Evolutionary conservation across 106 monocot genomes (phyloP).

Genomic region (Xerophyta viscosa): DNA sequence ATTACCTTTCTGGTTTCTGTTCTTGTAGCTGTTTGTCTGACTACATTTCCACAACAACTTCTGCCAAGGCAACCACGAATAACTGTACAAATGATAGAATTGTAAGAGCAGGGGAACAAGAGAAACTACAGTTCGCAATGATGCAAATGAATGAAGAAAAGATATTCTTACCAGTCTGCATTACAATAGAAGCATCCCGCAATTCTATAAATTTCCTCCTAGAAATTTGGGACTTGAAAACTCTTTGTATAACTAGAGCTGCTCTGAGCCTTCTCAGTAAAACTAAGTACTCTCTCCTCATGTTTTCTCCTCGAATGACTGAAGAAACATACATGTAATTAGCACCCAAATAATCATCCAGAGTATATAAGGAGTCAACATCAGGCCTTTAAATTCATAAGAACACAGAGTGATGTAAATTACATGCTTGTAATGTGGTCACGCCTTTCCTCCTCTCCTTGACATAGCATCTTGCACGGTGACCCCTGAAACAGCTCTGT

Average conservation of each 20-base stretch:
- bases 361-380: too few species aligned
- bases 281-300: conserved; percentile 31
- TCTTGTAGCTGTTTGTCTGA: conserved; percentile 9
- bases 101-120: too few species aligned
- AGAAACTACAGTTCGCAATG: too few species aligned
- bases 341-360: too few species aligned
- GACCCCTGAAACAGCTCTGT: conserved; percentile 91
- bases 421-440: conserved; percentile 85
- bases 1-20: not conserved
- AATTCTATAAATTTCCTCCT: conserved; percentile 49
- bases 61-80: conserved; percentile 80
- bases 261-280: conserved; percentile 48
- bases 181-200: conserved; percentile 49
- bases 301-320: conserved; percentile 75
- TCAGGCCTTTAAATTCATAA: too few species aligned
- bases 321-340: too few species aligned
- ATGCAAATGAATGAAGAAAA: too few species aligned
- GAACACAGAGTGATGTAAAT: not conserved
- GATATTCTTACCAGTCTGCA: conserved; percentile 72
- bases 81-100: conserved; percentile 18
- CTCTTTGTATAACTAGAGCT: conserved; percentile 56
- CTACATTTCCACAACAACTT: conserved; percentile 53
- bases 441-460: conserved; percentile 53
- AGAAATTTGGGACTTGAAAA: conserved; percentile 30
- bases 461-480: conserved; percentile 66